A percentile compares a stretch with the other conserved stretches of the same genome.
phyloP scores from a whole-genome alignment of 805 yeast species.

The Myxozyma neotropica region DNA sequence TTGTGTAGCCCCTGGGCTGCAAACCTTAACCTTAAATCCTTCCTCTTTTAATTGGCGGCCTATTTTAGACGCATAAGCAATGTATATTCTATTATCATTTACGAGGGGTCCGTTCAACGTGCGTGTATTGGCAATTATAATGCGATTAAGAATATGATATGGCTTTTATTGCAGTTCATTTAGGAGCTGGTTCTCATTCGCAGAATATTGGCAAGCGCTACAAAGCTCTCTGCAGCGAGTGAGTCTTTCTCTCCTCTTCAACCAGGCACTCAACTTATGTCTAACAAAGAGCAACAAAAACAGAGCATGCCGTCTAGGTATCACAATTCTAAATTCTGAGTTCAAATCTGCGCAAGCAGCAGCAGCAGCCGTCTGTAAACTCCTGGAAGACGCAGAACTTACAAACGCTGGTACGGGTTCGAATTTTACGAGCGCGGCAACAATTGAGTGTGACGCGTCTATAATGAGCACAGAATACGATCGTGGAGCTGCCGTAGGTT shows the following conservation, averaged over 20 bases:
- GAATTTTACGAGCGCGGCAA: slow-evolving; percentile 42
- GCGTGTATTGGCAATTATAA: not conserved
- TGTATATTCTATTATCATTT: too few species aligned
- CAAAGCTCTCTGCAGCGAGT: slow-evolving; percentile 24
- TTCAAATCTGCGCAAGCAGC: slow-evolving; percentile 22
- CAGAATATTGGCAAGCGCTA: slow-evolving; percentile 16
- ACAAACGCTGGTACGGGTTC: slow-evolving; percentile 50
- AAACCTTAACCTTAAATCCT: not conserved
- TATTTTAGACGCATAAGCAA: not conserved
- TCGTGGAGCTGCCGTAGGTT: slow-evolving; percentile 41
- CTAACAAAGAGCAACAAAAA: too few species aligned
- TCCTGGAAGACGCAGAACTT: slow-evolving; percentile 43
- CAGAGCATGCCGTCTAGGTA: slow-evolving; percentile 36
- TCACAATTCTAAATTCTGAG: slow-evolving; percentile 31
- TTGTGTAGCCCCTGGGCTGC: not conserved
- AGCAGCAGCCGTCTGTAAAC: slow-evolving; percentile 36
- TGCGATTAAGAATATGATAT: slow-evolving; percentile 4
- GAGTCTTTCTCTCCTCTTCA: too few species aligned
- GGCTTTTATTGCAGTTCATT: slow-evolving; percentile 38
- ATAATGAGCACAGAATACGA: slow-evolving; percentile 35
- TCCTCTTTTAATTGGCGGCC: not conserved
- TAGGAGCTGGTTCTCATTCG: slow-evolving; percentile 43
- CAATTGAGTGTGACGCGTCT: slow-evolving; percentile 49
- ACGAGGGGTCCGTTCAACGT: too few species aligned
- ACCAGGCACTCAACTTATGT: too few species aligned